Conservation (phyloP, 164 flowering plant genomes). For the Vitis rotundifolia region DNA sequence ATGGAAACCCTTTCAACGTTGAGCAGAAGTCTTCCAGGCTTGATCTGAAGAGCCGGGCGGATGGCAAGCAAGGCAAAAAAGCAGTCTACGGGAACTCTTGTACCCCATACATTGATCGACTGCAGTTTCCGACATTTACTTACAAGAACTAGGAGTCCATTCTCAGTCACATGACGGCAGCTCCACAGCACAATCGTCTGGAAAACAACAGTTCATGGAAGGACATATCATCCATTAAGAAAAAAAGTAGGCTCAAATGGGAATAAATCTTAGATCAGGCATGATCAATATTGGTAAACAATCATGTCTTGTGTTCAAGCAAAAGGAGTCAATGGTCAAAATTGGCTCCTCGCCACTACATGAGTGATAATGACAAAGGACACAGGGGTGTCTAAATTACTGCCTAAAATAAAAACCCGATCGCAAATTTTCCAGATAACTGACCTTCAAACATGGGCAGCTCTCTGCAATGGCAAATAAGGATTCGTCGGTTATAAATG, state of each 20-base stretch:
- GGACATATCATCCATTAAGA: no score
- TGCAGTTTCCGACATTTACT: constrained; percentile 68
- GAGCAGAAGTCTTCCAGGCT: constrained; percentile 40
- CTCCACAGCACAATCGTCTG: constrained; percentile 89
- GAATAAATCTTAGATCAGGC: no score
- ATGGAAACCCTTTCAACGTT: constrained; percentile 30
- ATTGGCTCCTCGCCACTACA: no score
- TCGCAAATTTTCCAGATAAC: neutral
- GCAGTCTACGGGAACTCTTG: constrained; percentile 73
- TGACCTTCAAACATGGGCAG: constrained; percentile 79
- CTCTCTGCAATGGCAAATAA: constrained; percentile 70
- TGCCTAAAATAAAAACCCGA: neutral
- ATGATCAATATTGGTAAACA: no score
- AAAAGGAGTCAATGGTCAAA: no score
- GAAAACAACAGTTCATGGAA: neutral
- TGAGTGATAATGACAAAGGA: no score
- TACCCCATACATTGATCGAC: constrained; percentile 87
- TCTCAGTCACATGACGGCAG: constrained; percentile 89
- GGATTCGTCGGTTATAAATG: constrained; percentile 91
- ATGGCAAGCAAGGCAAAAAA: constrained; percentile 61
- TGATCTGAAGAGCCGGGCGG: constrained; percentile 82
- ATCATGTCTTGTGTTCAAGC: no score
- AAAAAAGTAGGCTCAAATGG: no score
- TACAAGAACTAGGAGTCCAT: constrained; percentile 74
- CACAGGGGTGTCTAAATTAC: neutral